Base-by-base conservation (phyloP, 495 filamentous ascomycete genomes). In the Aspergillus affinis region DNA sequence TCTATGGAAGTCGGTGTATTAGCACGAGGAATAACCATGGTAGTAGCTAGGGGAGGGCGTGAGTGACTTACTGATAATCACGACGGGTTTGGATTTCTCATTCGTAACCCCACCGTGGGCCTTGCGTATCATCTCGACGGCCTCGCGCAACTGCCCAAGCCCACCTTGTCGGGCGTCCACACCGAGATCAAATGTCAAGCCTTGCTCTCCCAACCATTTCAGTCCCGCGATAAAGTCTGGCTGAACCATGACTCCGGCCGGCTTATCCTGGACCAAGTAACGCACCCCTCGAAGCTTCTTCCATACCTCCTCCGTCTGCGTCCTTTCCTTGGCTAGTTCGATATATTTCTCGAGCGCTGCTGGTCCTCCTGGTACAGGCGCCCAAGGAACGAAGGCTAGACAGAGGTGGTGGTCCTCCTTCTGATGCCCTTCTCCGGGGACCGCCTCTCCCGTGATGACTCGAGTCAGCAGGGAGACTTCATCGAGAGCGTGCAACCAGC, bases 231-330 rank as follows among this genome's bases (percentile, higher is more conserved):
- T 77, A 65, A 93, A 93, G 0, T 68, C 72, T 3, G 79, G 72
- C 45, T 74, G 70, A 26, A 88, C 59, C 75, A 88, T 90, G 0
- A 81, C 80, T 13, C 88, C 86, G 1, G 72, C 70, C 12, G 81
- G 81, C 65, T 92, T 89, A 70, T 88, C 89, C 71, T 96, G 92
- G 41, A 96, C 73, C 63, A 96, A 68, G 71, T 91, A 96, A 44
- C 92, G 77, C 62, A 93, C 90, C 0, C 92, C 92, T 51, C 83
- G 84, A 0, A 89, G 77, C 78, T 60, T 85, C 74, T 64, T 70
- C 78, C 67, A 80, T 53, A 77, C 81, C 60, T 61, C 67, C 4
- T 69, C 67, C 17, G 60, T 57, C 21, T 21, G 46, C 6, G 72
- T 68, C 15, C 77, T 63, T 51, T 67, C 62, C 46, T 64, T 66